phyloP scores from a whole-genome alignment of 2,329 filamentous ascomycete genomes.

The Apiospora arundinis region DNA sequence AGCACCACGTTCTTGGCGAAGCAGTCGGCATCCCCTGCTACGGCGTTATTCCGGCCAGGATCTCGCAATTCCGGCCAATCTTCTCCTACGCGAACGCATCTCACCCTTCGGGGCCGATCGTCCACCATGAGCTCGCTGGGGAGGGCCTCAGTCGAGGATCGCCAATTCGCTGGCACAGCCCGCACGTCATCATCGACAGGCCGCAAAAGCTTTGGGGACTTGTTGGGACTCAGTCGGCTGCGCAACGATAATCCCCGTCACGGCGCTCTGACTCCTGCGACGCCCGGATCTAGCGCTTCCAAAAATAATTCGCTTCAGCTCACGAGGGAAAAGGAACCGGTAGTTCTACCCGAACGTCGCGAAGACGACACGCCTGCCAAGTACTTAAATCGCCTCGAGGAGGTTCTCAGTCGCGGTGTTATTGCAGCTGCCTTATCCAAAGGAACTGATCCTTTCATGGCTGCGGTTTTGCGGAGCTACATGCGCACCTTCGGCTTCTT shows the following conservation, averaged over 20 bases:
- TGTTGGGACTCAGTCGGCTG: constrained; percentile 79
- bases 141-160: constrained; percentile 73
- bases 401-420: constrained; percentile 77
- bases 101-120: constrained; percentile 75
- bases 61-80: constrained; percentile 69
- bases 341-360: constrained; percentile 76
- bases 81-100: constrained; percentile 65
- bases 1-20: constrained; percentile 38
- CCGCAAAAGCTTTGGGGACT: constrained; percentile 89
- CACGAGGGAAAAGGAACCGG: constrained; percentile 64
- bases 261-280: constrained; percentile 71
- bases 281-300: constrained; percentile 72
- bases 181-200: constrained; percentile 88
- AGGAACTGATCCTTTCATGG: constrained; percentile 82
- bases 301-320: constrained; percentile 86
- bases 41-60: constrained; percentile 55
- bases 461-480: constrained; percentile 86
- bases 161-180: constrained; percentile 69
- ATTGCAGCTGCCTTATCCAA: constrained; percentile 89
- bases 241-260: constrained; percentile 77
- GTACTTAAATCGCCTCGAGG: constrained; percentile 85
- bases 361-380: constrained; percentile 90
- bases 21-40: constrained; percentile 50
- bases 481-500: constrained; percentile 97
- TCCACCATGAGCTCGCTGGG: constrained; percentile 88